Base-by-base conservation (phyloP, 2,329 filamentous ascomycete species). In the Cercospora sojina region DNA sequence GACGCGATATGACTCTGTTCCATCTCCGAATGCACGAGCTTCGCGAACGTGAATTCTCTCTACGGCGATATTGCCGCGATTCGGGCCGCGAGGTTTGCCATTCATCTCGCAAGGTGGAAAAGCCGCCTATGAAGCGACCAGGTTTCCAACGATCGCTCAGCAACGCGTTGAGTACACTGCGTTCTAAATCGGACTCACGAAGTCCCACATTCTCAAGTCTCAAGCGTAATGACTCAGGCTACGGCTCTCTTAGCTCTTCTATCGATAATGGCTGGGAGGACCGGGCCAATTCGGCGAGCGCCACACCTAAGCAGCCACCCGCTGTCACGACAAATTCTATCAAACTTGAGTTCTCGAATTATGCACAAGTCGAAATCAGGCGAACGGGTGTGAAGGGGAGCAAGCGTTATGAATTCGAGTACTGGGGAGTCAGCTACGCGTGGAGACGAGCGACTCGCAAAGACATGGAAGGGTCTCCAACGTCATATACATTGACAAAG, bases 321-420 rank as follows among this genome's bases (percentile, higher is more conserved):
- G 62, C 49, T 10, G 59, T 66, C 13, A 56, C 65, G 6, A 64
- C 62, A 31, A 92, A 96, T 78, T 90, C 86, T 38, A 91, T 94
- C 77, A 91, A 93, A 79, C 86, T 99, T 35, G 94, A 98, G 77
- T 99, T 97, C 77, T 96, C 92, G 71, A 99, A 98, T 81, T 99
- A 99, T 77, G 94, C 94, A 2, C 92, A 95, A 73, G 88, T 98
- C 47, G 91, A 97, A 70, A 81, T 99, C 59, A 88, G 86, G 71
- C 87, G 91, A 49, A 84, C 87, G 25, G 90, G 90, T 6, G 82
- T 85, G 59, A 88, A 87, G 71, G 82, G 84, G 53, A 84, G 84
- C 69, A 94, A 93, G 80, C 86, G 88, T 68, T 98, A 97, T 78
- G 91, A 93, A 64, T 97, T 96, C 74, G 90, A 94, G 76, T 97